Percentiles rank a stretch among this genome's conserved stretches.
These are phyloP conservation scores for Phytophthora melonis DNA, from an alignment of 352 stramenopile species.

Conservation along the genomic window DNA sequence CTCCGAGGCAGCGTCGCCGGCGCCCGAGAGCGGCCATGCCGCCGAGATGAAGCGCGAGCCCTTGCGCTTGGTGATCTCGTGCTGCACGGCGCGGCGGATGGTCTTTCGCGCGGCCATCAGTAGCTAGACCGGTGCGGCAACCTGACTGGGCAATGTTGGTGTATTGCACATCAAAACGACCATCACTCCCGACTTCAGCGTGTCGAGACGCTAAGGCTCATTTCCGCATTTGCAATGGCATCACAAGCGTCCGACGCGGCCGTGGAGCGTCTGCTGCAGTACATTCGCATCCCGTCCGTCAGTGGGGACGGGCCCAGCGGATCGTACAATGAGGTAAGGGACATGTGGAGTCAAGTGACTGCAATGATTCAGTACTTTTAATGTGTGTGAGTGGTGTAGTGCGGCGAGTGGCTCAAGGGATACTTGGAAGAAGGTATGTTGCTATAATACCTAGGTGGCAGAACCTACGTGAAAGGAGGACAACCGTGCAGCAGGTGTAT, in stretches of 20 bases:
- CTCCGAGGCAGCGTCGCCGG: conserved; percentile 36
- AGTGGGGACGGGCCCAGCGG: conserved; percentile 76
- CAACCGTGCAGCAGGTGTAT: neutral
- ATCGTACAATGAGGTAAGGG: conserved; percentile 62
- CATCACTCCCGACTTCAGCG: neutral
- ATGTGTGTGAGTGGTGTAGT: conserved; percentile 35
- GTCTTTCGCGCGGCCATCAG: conserved; percentile 43
- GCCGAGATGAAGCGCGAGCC: conserved; percentile 84
- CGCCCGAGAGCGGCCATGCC: conserved; percentile 54
- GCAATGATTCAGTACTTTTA: neutral
- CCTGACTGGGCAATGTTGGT: conserved; percentile 10
- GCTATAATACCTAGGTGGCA: too few species aligned
- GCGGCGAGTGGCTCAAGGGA: conserved; percentile 63
- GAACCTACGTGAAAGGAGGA: neutral
- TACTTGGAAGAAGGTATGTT: conserved; percentile 53
- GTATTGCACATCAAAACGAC: conserved; percentile 11
- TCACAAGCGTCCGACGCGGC: conserved; percentile 5
- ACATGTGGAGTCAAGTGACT: neutral
- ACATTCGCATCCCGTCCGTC: conserved; percentile 81
- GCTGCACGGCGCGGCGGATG: conserved; percentile 62
- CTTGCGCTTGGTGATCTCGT: conserved; percentile 86
- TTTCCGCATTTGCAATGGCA: conserved; percentile 16
- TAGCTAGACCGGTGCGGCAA: conserved; percentile 8
- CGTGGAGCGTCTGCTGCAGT: conserved; percentile 73
- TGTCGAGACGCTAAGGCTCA: neutral